Evolutionary conservation across 2,329 filamentous ascomycete genomes (phyloP).

Genomic region (Corynespora cassiicola): DNA sequence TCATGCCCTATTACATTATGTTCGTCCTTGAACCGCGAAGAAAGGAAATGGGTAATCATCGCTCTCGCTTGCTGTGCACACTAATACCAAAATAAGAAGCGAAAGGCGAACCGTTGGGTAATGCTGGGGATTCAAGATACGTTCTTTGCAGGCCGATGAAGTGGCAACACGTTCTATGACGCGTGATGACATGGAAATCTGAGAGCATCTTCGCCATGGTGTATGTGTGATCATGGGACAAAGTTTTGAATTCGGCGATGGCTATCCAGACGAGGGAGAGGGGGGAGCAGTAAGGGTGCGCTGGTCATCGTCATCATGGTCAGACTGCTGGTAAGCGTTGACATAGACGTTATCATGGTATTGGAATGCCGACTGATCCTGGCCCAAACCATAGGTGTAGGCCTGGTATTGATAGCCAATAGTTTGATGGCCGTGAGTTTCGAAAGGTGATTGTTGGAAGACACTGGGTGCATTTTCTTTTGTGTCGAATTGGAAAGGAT

Average conservation of each 20-base stretch:
- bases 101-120: conserved; percentile 20
- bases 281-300: conserved; percentile 45
- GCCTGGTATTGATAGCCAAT: conserved; percentile 32
- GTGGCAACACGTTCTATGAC: too few species aligned
- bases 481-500: conserved; percentile 37
- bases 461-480: conserved; percentile 39
- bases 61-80: conserved; percentile 16
- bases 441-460: conserved; percentile 30
- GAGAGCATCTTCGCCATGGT: too few species aligned
- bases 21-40: conserved; percentile 2
- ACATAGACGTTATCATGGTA: conserved; percentile 33
- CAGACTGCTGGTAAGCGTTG: conserved; percentile 30
- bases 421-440: conserved; percentile 28
- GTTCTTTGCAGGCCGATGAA: too few species aligned
- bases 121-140: too few species aligned
- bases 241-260: too few species aligned
- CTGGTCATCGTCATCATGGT: conserved; percentile 39
- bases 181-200: too few species aligned
- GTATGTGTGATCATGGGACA: too few species aligned
- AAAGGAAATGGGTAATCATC: conserved; percentile 11
- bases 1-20: conserved; percentile 15
- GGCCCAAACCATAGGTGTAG: conserved; percentile 34
- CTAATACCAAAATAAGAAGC: conserved; percentile 28
- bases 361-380: conserved; percentile 35
- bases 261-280: conserved; percentile 38